These are phyloP conservation scores for Mollisia scopiformis DNA, from an alignment of 2,329 filamentous ascomycete species.

Conservation along the genomic window DNA sequence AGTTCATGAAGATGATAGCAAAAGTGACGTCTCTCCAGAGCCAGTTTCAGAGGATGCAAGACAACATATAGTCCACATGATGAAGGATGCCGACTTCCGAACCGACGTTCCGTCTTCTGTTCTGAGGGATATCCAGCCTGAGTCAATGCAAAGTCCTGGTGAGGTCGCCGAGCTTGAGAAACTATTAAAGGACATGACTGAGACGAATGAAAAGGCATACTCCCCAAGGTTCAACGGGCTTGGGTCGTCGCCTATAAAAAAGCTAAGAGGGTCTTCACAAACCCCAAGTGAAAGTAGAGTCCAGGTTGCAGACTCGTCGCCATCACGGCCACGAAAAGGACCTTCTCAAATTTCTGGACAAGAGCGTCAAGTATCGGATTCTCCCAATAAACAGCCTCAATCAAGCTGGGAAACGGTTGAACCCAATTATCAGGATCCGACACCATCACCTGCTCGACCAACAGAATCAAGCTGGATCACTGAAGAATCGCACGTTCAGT, in stretches of 20 bases:
- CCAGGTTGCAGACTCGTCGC: not conserved
- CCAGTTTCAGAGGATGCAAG: slow-evolving; percentile 30
- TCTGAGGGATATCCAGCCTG: slow-evolving; percentile 30
- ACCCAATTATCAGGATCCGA: slow-evolving; percentile 2
- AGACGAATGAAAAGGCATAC: slow-evolving; percentile 24
- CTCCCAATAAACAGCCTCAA: slow-evolving; percentile 14
- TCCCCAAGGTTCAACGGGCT: slow-evolving; percentile 38
- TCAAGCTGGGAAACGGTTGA: slow-evolving; percentile 31
- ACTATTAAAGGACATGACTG: slow-evolving; percentile 27
- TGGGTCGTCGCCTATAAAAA: slow-evolving; percentile 30
- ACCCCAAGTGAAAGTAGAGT: slow-evolving; percentile 8
- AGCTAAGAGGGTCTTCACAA: slow-evolving; percentile 13
- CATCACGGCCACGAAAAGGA: not conserved
- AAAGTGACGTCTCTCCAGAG: slow-evolving; percentile 3
- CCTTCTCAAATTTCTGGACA: not conserved
- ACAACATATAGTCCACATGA: slow-evolving; percentile 47
- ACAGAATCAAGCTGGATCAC: slow-evolving; percentile 16
- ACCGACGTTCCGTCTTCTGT: slow-evolving; percentile 46
- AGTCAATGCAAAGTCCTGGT: slow-evolving; percentile 28
- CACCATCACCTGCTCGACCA: not conserved
- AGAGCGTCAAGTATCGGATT: slow-evolving; percentile 1
- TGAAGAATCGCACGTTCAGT: not conserved
- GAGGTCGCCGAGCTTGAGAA: slow-evolving; percentile 28
- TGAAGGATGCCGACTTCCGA: slow-evolving; percentile 51
- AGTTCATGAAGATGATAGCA: not conserved